Base-by-base conservation (phyloP, 192 early-diverging fungal species). In the Coemansia furcata region DNA sequence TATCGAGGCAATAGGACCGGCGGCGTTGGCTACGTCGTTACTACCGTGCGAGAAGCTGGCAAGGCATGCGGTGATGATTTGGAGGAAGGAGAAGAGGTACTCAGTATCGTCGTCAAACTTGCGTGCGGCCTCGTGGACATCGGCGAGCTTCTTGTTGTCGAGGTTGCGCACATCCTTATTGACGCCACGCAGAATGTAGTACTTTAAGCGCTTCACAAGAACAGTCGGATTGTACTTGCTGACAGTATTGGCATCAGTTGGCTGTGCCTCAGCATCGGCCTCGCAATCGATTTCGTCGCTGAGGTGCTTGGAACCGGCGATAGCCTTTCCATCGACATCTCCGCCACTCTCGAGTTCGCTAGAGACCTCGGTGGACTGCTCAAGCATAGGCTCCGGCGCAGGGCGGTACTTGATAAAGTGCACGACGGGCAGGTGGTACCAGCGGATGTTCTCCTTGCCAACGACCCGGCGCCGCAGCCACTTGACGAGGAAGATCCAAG, bases 1-100 rank as follows among this genome's bases (percentile, higher is more conserved):
- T 47, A 94, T 91, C 39, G 89, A 78, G 2, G 93, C 77, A 33
- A 94, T 69, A 19, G 93, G 93, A 52, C 93, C 92, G 54, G 92
- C 87, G 26, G 93, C 93, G 69, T 94, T 94, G 68, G 92, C 86
- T 26, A 94, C 90, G 78, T 94, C 92, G 83, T 94, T 94, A 63
- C 88, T 87, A 47, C 92, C 91, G 80, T 94, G 92, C 17, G 90
- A 85, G 76, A 94, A 94, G 65, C 92, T 93, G 30, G 92, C 89
- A 38, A 93, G 88, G 65, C 89, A 86, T 14, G 91, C 90, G 6
- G 93, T 94, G 61, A 90, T 75, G 65, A 93, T 83, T 69, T 94
- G 93, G 42, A 94, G 82, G 74, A 92, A 88, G 4, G 92, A 92
- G 86, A 90, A 94, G 32, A 94, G 83, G 65, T 89, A 85, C 74